phyloP scores from a whole-genome alignment of 2,329 filamentous ascomycete genomes.

The Curvularia sp. region DNA sequence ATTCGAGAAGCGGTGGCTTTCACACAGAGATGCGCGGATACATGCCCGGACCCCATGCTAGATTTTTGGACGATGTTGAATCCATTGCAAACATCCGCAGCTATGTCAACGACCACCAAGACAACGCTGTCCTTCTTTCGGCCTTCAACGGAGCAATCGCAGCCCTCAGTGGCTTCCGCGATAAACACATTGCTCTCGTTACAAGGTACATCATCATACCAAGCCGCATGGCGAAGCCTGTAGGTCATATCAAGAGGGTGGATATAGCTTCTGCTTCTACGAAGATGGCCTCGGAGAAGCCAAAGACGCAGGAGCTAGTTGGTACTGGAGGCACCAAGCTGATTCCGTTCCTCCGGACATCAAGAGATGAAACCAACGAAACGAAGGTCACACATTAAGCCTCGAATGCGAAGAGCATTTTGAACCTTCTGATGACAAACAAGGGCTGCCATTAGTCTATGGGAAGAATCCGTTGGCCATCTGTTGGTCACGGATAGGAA shows the following conservation, averaged over 20 bases:
- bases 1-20: conserved; percentile 50
- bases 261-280: conserved; percentile 58
- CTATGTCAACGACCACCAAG: conserved; percentile 50
- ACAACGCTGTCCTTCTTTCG: conserved; percentile 46
- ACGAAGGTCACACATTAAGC: conserved; percentile 37
- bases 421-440: not conserved
- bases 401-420: not conserved
- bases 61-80: conserved; percentile 58
- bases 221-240: conserved; percentile 35
- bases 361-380: conserved; percentile 59
- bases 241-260: conserved; percentile 34
- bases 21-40: conserved; percentile 60
- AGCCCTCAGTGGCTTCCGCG: conserved; percentile 56
- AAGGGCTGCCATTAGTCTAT: not conserved
- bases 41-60: conserved; percentile 61
- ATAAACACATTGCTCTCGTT: conserved; percentile 61
- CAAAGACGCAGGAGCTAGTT: conserved; percentile 50
- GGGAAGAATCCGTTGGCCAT: conserved; percentile 20
- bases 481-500: conserved; percentile 42
- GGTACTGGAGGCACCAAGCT: conserved; percentile 62
- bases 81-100: conserved; percentile 55
- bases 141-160: conserved; percentile 58
- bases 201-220: conserved; percentile 61
- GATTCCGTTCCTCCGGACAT: conserved; percentile 61
- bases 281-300: conserved; percentile 41